Conservation (phyloP, 768 basidiomycete genomes). For the Mycena galericulata region DNA sequence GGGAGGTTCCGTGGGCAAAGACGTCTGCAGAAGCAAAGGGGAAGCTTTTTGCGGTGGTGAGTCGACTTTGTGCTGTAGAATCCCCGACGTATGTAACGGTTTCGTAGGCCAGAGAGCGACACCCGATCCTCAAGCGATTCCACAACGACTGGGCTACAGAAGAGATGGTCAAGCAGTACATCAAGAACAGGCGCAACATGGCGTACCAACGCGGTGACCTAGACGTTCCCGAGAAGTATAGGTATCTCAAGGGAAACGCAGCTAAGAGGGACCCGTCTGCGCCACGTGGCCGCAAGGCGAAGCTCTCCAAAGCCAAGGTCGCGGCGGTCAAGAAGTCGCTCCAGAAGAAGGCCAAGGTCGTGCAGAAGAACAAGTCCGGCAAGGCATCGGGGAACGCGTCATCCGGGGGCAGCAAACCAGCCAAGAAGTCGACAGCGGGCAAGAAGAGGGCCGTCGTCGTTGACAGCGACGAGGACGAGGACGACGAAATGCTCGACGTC, state of each 20-base stretch:
- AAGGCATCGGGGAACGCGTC: too few species aligned
- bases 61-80: background rate
- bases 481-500: too few species aligned
- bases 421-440: too few species aligned
- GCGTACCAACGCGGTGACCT: constrained; percentile 33
- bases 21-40: constrained; percentile 20
- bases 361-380: background rate
- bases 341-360: background rate
- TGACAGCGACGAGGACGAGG: too few species aligned
- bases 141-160: constrained; percentile 42
- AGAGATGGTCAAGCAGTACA: constrained; percentile 36
- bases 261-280: constrained; percentile 27
- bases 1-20: constrained; percentile 27
- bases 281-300: background rate
- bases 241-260: constrained; percentile 36
- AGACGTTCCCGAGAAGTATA: constrained; percentile 28
- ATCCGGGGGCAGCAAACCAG: too few species aligned
- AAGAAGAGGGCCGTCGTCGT: too few species aligned
- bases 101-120: constrained; percentile 17
- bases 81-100: background rate
- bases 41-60: constrained; percentile 21
- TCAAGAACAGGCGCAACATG: constrained; percentile 33
- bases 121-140: constrained; percentile 5
- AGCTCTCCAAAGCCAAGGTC: background rate
- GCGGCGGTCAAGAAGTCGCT: background rate